Evolutionary conservation across 225 moss, liverwort and hornwort genomes (phyloP), one percentile per base, ranked within the genome.

Genomic region (Ulota crispa): DNA sequence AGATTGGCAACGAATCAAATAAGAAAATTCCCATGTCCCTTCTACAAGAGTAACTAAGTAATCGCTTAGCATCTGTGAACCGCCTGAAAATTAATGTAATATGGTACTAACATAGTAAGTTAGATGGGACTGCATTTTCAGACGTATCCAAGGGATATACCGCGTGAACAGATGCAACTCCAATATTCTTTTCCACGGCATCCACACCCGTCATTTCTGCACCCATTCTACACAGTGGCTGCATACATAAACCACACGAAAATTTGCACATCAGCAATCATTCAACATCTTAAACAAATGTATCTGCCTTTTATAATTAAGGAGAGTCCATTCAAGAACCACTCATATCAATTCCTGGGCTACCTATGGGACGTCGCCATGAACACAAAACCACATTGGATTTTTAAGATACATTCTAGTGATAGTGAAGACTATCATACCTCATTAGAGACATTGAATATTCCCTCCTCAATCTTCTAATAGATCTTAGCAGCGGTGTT

Each of bases 181-280:
- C 91, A 71, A 93, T 87, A 39, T 95, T 99, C 71, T 92, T 85
- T 75, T 93, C 92, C 27, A 92, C 92, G 7, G 96, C 99, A 88
- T 99, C 96, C 56, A 96, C 83, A 34, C 96, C 96, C 56, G 88
- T 92, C 43, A 99, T 78, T 53, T 89, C 86, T 43, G 86, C 96
- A 82, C 99, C 99, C 94, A 96, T 96, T 89, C 99, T 93, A 36
- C 91, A 91, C 57, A 96, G 75, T 45, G 96, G 96, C 90, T 88
- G 79, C 72, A 64, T 30, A 80, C 61, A 77, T 9, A 62, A 66
- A 77, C n/a, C 79, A 81, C 19, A 73, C 30, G 9, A 63, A 73
- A 47, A 26, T 43, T 28, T 41, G 34, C 50, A 59, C 26, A 71
- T 70, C 43, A 88, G 34, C 62, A 36, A 61, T 73, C 21, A 64